A percentile compares a stretch with the other conserved stretches of the same genome.
Conservation (phyloP, 768 basidiomycete species). For the Leccinellum rugosiceps region DNA sequence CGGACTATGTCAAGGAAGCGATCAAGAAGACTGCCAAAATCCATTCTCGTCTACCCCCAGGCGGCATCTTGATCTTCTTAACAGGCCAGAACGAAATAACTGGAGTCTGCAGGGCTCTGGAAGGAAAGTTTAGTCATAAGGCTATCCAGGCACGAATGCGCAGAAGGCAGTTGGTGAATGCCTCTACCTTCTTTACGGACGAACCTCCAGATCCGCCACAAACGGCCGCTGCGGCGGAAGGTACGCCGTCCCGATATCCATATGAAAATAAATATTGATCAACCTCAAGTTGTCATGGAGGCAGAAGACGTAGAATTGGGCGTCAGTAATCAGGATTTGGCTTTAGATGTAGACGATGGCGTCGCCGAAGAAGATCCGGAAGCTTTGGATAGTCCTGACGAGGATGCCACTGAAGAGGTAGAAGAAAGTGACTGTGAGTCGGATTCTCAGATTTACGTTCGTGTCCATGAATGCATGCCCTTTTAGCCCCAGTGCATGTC, state of each 20-base stretch:
- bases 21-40: slow-evolving; percentile 90
- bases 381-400: slow-evolving; percentile 71
- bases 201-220: slow-evolving; percentile 15
- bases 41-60: slow-evolving; percentile 86
- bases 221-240: slow-evolving; percentile 19
- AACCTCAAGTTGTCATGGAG: slow-evolving; percentile 62
- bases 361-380: slow-evolving; percentile 67
- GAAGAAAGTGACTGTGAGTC: slow-evolving; percentile 67
- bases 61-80: slow-evolving; percentile 90
- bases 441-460: slow-evolving; percentile 3
- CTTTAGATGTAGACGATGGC: slow-evolving; percentile 65
- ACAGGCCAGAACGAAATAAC: slow-evolving; percentile 96
- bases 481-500: slow-evolving; percentile 85
- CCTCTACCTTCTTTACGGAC: slow-evolving; percentile 28
- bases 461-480: neutral
- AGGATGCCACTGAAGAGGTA: slow-evolving; percentile 49
- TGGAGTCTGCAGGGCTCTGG: slow-evolving; percentile 77
- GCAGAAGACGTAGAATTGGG: slow-evolving; percentile 80
- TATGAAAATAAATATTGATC: neutral
- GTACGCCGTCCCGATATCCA: neutral
- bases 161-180: slow-evolving; percentile 27
- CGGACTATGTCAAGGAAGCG: slow-evolving; percentile 89
- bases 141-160: slow-evolving; percentile 54
- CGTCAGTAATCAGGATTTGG: slow-evolving; percentile 43
- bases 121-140: slow-evolving; percentile 69